phyloP scores from a whole-genome alignment of 495 filamentous ascomycete genomes.

The Tuber indicum region DNA sequence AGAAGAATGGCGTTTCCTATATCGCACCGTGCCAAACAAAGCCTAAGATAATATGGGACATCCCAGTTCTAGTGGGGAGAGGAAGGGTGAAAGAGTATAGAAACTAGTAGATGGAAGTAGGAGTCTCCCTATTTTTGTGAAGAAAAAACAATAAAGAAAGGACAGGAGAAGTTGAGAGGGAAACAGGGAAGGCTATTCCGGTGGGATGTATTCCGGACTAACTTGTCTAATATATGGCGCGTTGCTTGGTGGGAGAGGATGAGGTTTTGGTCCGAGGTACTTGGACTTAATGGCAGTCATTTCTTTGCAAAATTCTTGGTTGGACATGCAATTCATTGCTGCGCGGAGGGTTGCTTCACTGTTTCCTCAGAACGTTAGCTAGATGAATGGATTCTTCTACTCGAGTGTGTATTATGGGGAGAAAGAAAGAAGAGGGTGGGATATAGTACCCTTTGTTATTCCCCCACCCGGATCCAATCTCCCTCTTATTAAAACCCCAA shows the following conservation, averaged over 20 bases:
- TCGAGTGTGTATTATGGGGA: background rate
- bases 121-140: background rate
- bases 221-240: background rate
- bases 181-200: background rate
- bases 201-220: background rate
- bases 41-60: background rate
- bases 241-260: background rate
- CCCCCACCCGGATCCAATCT: constrained; percentile 38
- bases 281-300: constrained; percentile 19
- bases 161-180: background rate
- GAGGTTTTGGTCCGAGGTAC: constrained; percentile 30
- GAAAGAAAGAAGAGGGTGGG: background rate
- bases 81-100: background rate
- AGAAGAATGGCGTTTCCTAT: too few species aligned
- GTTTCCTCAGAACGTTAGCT: constrained; percentile 5
- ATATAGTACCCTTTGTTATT: constrained; percentile 31
- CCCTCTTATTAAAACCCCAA: constrained; percentile 33
- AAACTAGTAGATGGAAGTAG: background rate
- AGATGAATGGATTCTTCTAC: background rate
- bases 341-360: constrained; percentile 38
- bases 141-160: background rate
- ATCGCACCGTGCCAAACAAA: too few species aligned
- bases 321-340: constrained; percentile 37
- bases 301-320: constrained; percentile 32
- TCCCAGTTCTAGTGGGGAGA: background rate